Conservation (phyloP, 1,284 basidiomycete genomes). For the Fomitopsis pinicola region DNA sequence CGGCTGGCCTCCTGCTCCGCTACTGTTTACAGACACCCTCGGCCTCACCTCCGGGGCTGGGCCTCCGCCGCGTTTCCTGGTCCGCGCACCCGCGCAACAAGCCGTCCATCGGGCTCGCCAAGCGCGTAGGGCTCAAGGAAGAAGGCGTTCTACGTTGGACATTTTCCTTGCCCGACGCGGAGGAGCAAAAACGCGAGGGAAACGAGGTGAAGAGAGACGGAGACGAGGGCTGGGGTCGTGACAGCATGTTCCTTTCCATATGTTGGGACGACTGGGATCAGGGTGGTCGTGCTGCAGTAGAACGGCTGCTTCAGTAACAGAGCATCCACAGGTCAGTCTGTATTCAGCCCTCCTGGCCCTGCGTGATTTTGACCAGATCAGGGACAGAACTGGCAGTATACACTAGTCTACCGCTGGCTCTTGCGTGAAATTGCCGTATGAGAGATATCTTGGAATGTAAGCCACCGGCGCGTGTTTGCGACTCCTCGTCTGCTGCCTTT, state of each 20-base stretch:
- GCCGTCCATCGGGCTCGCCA: conserved; percentile 47
- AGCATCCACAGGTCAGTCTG: not conserved
- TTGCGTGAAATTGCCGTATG: too few relatives aligned
- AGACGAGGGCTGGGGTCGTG: not conserved
- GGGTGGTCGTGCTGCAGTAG: not conserved
- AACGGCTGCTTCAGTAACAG: not conserved
- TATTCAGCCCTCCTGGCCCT: not conserved
- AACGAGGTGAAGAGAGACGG: not conserved
- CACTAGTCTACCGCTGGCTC: too few relatives aligned
- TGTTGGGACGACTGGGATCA: not conserved
- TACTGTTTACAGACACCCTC: conserved; percentile 47
- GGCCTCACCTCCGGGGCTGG: conserved; percentile 38
- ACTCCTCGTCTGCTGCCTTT: too few relatives aligned
- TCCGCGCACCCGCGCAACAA: conserved; percentile 46
- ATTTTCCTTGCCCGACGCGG: conserved; percentile 32
- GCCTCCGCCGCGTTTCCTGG: conserved; percentile 66
- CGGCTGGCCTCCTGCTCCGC: conserved; percentile 53
- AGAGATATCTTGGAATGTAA: too few relatives aligned
- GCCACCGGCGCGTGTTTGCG: too few relatives aligned
- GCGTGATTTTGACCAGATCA: too few relatives aligned
- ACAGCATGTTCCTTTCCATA: not conserved
- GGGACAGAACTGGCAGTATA: too few relatives aligned
- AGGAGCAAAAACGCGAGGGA: not conserved
- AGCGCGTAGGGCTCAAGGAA: conserved; percentile 54
- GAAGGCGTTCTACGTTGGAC: conserved; percentile 59